Conservation (phyloP, 495 filamentous ascomycete species). For the Xylaria curta region DNA sequence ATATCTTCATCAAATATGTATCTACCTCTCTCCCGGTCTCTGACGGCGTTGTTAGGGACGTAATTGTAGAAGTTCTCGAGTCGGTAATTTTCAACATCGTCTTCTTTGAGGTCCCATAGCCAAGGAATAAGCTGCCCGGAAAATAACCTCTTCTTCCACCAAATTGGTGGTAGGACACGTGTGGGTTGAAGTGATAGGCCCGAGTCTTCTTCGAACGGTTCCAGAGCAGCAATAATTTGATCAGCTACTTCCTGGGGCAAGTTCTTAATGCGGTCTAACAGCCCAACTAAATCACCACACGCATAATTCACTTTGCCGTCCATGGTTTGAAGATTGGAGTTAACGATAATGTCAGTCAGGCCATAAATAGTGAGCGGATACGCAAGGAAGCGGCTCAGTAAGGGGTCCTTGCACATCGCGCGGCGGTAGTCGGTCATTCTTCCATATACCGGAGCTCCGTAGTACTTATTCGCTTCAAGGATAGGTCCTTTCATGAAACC, state of each 20-base stretch:
- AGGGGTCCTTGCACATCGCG: background rate
- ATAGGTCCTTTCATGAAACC: constrained; percentile 7
- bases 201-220: constrained; percentile 23
- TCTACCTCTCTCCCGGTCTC: background rate
- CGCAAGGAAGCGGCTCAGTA: background rate
- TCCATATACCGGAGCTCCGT: background rate
- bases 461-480: constrained; percentile 6
- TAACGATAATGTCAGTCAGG: background rate
- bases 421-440: background rate
- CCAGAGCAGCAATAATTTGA: constrained; percentile 11
- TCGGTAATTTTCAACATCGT: background rate
- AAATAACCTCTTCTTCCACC: constrained; percentile 30
- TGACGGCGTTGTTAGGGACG: background rate
- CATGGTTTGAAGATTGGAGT: constrained; percentile 6
- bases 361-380: background rate
- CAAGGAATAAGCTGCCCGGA: constrained; percentile 30
- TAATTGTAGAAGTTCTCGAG: background rate
- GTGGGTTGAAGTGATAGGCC: constrained; percentile 14
- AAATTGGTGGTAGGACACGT: constrained; percentile 20
- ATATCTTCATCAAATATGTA: constrained; percentile 9
- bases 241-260: constrained; percentile 23
- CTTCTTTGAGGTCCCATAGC: constrained; percentile 29
- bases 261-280: background rate
- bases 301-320: background rate
- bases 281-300: background rate